Evolutionary conservation across 164 flowering plant species (phyloP).

Genomic region (Magnolia officinalis): DNA sequence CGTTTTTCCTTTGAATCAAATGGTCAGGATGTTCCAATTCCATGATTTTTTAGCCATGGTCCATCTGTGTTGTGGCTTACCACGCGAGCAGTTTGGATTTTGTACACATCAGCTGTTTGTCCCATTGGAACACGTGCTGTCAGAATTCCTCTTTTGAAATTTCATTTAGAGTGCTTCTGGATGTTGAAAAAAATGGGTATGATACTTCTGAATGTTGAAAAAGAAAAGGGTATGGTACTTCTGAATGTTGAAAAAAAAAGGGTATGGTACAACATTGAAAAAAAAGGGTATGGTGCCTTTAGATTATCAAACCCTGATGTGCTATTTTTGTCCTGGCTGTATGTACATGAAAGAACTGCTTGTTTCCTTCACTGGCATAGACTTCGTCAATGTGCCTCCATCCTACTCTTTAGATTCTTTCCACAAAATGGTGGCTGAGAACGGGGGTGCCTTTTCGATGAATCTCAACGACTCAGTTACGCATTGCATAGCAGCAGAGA

Average conservation of each 20-base stretch:
- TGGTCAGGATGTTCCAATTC: too few species aligned
- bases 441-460: slow-evolving; percentile 95
- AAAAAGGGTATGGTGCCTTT: not conserved
- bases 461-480: slow-evolving; percentile 85
- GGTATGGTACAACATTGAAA: not conserved
- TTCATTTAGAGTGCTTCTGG: not conserved
- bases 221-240: not conserved
- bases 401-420: slow-evolving; percentile 59
- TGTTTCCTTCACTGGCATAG: slow-evolving; percentile 54
- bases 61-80: too few species aligned
- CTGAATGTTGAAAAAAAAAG: not conserved
- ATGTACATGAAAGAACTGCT: not conserved
- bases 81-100: too few species aligned
- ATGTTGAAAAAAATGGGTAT: not conserved
- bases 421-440: slow-evolving; percentile 84
- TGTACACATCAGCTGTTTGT: too few species aligned
- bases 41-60: too few species aligned
- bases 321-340: not conserved
- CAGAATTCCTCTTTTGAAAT: too few species aligned
- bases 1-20: too few species aligned
- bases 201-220: not conserved
- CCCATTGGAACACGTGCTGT: too few species aligned
- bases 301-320: not conserved
- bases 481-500: slow-evolving; percentile 88
- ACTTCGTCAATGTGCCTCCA: slow-evolving; percentile 81